A percentile compares a stretch with the other conserved stretches of the same genome.
phyloP scores from a whole-genome alignment of 2,329 filamentous ascomycete species.

The Pseudodiploospora longispora region DNA sequence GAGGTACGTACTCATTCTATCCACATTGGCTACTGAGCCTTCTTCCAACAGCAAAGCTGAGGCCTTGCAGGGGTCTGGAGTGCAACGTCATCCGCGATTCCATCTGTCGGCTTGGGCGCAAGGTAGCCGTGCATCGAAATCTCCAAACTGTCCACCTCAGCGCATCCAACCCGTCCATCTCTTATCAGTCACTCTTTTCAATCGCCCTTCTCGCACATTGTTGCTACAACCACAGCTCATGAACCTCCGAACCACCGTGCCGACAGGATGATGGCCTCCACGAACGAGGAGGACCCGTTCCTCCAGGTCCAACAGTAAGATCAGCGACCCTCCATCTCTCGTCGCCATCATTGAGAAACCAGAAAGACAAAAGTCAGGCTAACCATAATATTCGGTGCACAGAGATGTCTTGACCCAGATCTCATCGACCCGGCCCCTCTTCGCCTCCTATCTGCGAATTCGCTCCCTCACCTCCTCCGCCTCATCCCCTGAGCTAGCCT shows the following conservation, averaged over 20 bases:
- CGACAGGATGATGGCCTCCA: conserved; percentile 57
- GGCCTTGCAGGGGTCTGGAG: too few species aligned
- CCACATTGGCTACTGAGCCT: too few species aligned
- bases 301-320: conserved; percentile 62
- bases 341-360: conserved; percentile 1
- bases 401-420: conserved; percentile 87
- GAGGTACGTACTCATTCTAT: too few species aligned
- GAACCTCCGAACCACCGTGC: conserved; percentile 11
- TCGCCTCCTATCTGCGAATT: conserved; percentile 93
- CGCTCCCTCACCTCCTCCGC: conserved; percentile 69
- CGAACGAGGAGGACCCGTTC: conserved; percentile 61
- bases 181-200: too few species aligned
- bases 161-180: too few species aligned
- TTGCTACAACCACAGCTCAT: conserved; percentile 10
- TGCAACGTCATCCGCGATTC: too few species aligned
- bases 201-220: too few species aligned
- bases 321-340: conserved; percentile 5
- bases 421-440: conserved; percentile 72
- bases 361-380: conserved; percentile 1
- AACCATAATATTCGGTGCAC: conserved; percentile 9
- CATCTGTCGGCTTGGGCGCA: too few species aligned
- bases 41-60: too few species aligned
- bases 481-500: conserved; percentile 75
- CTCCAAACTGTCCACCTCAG: too few species aligned
- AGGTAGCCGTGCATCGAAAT: too few species aligned